Conservation (phyloP, 192 early-diverging fungal genomes). For the Umbelopsis vinacea region DNA sequence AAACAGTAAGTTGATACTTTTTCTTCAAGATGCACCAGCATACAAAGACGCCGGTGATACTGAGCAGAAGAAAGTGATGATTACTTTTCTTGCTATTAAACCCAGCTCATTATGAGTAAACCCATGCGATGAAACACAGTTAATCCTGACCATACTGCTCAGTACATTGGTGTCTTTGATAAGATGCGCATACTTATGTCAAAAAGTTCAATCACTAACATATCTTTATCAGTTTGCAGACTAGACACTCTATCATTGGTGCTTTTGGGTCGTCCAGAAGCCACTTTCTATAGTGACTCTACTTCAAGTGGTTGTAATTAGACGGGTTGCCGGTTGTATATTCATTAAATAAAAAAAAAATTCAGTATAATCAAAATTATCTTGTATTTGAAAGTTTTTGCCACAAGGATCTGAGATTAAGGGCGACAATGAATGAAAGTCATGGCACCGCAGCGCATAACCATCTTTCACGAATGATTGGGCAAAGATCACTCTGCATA, state of each 20-base stretch:
- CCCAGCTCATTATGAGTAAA: conserved; percentile 21
- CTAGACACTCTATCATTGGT: background rate
- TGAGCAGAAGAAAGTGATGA: conserved; percentile 13
- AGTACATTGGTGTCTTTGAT: background rate
- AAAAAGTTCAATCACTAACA: no score
- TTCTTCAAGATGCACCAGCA: background rate
- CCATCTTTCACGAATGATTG: no score
- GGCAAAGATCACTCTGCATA: no score
- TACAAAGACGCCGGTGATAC: background rate
- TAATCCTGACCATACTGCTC: background rate
- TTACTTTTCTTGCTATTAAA: conserved; percentile 24
- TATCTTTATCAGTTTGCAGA: background rate
- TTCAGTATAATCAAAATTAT: no score
- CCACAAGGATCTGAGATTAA: no score
- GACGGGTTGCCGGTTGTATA: no score
- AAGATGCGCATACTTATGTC: background rate
- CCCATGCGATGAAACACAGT: conserved; percentile 20
- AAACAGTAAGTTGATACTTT: conserved; percentile 4
- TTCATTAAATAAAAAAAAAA: no score
- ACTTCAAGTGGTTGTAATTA: no score
- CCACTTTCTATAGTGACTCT: no score
- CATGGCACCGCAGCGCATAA: no score
- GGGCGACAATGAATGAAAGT: no score
- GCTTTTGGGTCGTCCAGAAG: background rate
- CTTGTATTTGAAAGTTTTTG: no score